Conservation (phyloP, 176 grass and related monocot species). For the Musa acuminata region DNA sequence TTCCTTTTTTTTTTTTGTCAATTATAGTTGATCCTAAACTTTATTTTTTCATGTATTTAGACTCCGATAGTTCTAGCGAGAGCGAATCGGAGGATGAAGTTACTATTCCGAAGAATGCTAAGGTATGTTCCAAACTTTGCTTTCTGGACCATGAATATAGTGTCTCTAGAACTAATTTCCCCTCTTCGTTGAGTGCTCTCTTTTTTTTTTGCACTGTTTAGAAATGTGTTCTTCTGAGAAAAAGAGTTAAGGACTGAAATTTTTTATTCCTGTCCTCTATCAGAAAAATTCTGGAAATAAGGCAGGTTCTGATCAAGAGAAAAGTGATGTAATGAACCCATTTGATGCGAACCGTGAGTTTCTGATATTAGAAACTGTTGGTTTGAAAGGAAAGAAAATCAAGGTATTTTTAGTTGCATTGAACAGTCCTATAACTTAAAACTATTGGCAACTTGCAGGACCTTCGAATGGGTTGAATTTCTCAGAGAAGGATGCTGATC, state of each 20-base stretch:
- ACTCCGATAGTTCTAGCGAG: conserved; percentile 62
- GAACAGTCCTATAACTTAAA: not conserved
- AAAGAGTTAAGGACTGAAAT: not conserved
- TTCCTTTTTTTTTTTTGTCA: too few species aligned
- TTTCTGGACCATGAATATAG: not conserved
- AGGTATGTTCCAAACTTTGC: conserved; percentile 36
- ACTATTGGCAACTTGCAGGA: conserved; percentile 35
- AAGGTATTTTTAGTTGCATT: not conserved
- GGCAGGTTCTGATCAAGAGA: conserved; percentile 62
- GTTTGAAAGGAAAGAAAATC: not conserved
- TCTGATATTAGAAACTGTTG: not conserved
- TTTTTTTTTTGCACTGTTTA: not conserved
- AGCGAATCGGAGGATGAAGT: conserved; percentile 42
- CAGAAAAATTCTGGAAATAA: conserved; percentile 44
- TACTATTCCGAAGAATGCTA: conserved; percentile 48
- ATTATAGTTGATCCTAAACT: too few species aligned
- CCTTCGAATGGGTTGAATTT: conserved; percentile 28
- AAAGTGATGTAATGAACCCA: conserved; percentile 71
- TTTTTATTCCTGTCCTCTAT: not conserved
- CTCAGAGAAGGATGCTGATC: conserved; percentile 41
- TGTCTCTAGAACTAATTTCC: not conserved
- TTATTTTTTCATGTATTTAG: conserved; percentile 52
- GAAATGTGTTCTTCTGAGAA: not conserved
- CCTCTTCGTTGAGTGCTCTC: conserved; percentile 2
- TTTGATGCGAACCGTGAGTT: conserved; percentile 40